A percentile compares a stretch with the other conserved stretches of the same genome.
Conservation (phyloP, 257 asterid species). For the Buddleja alternifolia region DNA sequence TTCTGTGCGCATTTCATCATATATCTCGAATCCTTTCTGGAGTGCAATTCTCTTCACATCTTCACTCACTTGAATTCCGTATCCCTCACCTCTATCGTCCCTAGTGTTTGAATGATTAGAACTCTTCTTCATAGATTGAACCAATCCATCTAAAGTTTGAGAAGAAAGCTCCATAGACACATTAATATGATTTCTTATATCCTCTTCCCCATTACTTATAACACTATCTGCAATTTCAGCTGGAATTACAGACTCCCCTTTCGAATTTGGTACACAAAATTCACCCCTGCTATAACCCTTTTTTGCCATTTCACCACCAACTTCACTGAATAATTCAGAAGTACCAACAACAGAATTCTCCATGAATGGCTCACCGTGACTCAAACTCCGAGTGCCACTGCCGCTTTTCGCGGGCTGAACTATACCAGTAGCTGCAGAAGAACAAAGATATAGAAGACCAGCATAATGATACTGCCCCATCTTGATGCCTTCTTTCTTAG, state of each 20-base stretch:
- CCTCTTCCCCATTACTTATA: constrained; percentile 22
- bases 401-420: constrained; percentile 91
- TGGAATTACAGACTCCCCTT: background rate
- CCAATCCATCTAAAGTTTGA: constrained; percentile 54
- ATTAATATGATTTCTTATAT: constrained; percentile 19
- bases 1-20: constrained; percentile 53
- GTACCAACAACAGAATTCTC: constrained; percentile 30
- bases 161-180: constrained; percentile 28
- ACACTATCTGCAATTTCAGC: constrained; percentile 13
- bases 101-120: constrained; percentile 24
- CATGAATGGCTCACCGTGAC: constrained; percentile 34
- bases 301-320: constrained; percentile 35
- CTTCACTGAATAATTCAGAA: constrained; percentile 31
- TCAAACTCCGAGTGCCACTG: constrained; percentile 51
- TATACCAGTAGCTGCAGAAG: constrained; percentile 82
- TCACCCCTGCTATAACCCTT: constrained; percentile 20
- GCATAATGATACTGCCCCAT: constrained; percentile 77
- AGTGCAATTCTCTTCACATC: constrained; percentile 63
- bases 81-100: constrained; percentile 22
- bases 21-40: constrained; percentile 68
- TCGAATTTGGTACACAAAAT: background rate
- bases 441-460: constrained; percentile 82
- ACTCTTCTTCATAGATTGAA: constrained; percentile 47
- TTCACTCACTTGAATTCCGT: constrained; percentile 57
- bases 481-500: constrained; percentile 51